phyloP scores from a whole-genome alignment of 2,329 filamentous ascomycete species.

The Scedosporium dehoogii region DNA sequence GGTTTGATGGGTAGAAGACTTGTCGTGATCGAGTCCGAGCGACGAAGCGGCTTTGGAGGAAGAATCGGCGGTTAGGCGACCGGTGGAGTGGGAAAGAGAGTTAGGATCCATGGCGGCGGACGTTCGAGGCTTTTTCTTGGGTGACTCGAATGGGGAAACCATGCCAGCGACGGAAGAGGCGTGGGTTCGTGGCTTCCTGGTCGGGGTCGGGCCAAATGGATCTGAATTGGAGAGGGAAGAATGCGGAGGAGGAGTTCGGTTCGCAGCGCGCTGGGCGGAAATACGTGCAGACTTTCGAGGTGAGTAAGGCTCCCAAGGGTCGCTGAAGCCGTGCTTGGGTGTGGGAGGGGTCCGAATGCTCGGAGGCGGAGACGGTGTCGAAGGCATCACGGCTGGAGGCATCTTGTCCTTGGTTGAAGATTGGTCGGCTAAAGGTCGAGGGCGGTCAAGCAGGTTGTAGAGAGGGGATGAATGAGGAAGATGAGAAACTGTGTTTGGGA shows the following conservation, averaged over 20 bases:
- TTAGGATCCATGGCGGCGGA: constrained; percentile 20
- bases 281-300: constrained; percentile 61
- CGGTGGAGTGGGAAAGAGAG: constrained; percentile 21
- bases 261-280: constrained; percentile 36
- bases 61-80: constrained; percentile 29
- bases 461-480: not conserved
- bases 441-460: not conserved
- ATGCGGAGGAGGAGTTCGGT: constrained; percentile 47
- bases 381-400: constrained; percentile 21
- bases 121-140: constrained; percentile 14
- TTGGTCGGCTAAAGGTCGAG: not conserved
- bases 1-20: constrained; percentile 16
- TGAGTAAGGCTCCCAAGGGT: constrained; percentile 63
- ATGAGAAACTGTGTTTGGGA: not conserved
- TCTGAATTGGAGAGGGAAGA: constrained; percentile 17
- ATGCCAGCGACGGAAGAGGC: constrained; percentile 11
- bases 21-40: constrained; percentile 22
- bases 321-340: constrained; percentile 56
- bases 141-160: constrained; percentile 16
- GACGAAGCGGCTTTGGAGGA: constrained; percentile 31
- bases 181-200: constrained; percentile 9
- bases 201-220: constrained; percentile 12
- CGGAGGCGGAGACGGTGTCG: constrained; percentile 52
- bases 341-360: constrained; percentile 57
- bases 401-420: constrained; percentile 17